Evolutionary conservation across 768 basidiomycete genomes (phyloP).

Genomic region (Tulasnella sp.): DNA sequence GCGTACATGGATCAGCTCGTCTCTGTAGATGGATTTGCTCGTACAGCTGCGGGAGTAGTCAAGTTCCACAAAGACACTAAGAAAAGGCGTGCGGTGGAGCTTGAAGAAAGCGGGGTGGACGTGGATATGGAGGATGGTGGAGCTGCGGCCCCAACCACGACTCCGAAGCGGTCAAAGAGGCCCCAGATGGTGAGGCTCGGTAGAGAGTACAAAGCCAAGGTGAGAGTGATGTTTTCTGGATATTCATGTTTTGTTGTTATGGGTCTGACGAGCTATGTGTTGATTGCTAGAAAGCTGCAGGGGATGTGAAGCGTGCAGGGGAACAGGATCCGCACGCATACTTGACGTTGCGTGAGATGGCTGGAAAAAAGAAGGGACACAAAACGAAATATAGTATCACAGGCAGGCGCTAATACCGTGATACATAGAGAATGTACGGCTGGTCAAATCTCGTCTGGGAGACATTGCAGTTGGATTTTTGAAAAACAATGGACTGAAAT

Average conservation of each 20-base stretch:
- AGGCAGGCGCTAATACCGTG: constrained; percentile 5
- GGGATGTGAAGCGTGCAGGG: constrained; percentile 80
- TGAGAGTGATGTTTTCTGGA: constrained; percentile 28
- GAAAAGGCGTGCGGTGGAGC: constrained; percentile 67
- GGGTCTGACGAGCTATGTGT: constrained; percentile 7
- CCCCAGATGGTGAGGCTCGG: constrained; percentile 47
- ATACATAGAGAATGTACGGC: background rate
- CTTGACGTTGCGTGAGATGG: constrained; percentile 55
- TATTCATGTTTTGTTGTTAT: constrained; percentile 3
- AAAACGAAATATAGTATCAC: constrained; percentile 23
- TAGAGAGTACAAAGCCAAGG: constrained; percentile 93
- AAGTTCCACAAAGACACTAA: constrained; percentile 98
- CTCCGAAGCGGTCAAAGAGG: constrained; percentile 38
- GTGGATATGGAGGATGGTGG: constrained; percentile 63
- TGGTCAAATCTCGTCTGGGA: no score
- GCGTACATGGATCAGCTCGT: constrained; percentile 78
- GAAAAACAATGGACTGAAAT: no score
- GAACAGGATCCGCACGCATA: constrained; percentile 89
- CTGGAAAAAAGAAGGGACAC: constrained; percentile 47
- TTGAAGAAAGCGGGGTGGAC: constrained; percentile 40
- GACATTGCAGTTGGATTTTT: no score
- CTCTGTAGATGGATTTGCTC: constrained; percentile 81
- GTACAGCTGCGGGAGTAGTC: constrained; percentile 70
- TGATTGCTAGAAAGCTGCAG: constrained; percentile 69
- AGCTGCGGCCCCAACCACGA: constrained; percentile 17